Conservation (phyloP, 2,329 filamentous ascomycete species). For the Sarocladium oryzae region DNA sequence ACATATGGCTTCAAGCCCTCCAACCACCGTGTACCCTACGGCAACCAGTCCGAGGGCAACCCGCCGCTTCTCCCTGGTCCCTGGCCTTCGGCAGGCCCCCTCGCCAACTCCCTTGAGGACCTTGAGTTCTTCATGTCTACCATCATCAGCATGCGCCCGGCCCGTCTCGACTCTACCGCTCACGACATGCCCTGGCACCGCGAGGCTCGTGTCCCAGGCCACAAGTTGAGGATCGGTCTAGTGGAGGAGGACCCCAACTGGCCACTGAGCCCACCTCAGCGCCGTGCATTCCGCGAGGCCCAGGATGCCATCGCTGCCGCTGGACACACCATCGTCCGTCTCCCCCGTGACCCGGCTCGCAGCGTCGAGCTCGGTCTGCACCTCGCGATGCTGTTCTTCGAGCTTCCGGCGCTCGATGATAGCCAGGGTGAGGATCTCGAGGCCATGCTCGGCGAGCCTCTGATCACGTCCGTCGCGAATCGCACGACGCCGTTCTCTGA, state of each 20-base stretch:
- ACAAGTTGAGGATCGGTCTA: constrained; percentile 13
- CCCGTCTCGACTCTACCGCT: constrained; percentile 33
- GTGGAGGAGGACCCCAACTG: background rate
- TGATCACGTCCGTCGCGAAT: background rate
- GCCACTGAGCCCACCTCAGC: background rate
- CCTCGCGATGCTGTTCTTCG: background rate
- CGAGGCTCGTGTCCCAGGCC: background rate
- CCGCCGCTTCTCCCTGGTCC: constrained; percentile 30
- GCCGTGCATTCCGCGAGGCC: background rate
- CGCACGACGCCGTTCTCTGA: background rate
- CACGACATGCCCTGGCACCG: constrained; percentile 34
- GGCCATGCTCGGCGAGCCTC: background rate
- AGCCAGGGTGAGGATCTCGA: background rate
- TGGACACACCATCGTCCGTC: background rate
- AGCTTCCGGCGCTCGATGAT: background rate
- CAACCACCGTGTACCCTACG: constrained; percentile 21
- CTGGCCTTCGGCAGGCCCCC: constrained; percentile 17
- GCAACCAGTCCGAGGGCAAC: constrained; percentile 9
- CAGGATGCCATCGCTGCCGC: background rate
- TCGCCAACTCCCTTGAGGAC: constrained; percentile 24
- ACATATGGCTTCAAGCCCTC: constrained; percentile 37
- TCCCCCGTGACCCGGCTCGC: background rate
- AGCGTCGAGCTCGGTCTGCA: background rate
- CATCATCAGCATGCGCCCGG: constrained; percentile 31
- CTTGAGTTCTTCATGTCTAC: constrained; percentile 30